Conservation (phyloP, 352 stramenopile species). For the Globisporangium yorkense region DNA sequence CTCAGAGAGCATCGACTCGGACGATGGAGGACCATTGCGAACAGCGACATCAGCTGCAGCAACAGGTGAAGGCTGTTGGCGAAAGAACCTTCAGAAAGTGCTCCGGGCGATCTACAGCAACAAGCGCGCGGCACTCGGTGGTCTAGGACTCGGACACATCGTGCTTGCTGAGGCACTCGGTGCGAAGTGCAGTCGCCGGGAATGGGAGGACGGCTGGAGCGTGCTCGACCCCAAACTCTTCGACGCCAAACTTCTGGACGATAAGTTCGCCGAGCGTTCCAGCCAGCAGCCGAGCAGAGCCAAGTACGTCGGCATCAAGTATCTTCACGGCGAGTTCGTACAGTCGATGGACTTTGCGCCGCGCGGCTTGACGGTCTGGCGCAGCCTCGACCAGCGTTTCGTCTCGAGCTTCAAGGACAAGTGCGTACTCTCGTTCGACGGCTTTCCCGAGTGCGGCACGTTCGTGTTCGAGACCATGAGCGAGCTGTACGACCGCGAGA, state of each 20-base stretch:
- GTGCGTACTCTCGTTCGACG: constrained; percentile 16
- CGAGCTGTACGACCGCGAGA: constrained; percentile 18
- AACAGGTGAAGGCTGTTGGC: constrained; percentile 1
- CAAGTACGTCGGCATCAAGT: constrained; percentile 20
- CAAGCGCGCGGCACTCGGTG: constrained; percentile 17
- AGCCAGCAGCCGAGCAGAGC: not conserved
- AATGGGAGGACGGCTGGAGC: constrained; percentile 24
- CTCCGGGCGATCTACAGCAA: constrained; percentile 21
- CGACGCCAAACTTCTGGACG: not conserved
- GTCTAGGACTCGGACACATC: constrained; percentile 29
- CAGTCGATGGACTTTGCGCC: constrained; percentile 16
- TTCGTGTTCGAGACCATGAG: constrained; percentile 23
- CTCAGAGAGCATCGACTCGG: constrained; percentile 7
- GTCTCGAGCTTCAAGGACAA: constrained; percentile 17
- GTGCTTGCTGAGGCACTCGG: constrained; percentile 17
- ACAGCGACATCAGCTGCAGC: not conserved
- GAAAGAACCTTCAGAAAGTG: constrained; percentile 21
- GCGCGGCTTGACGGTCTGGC: constrained; percentile 10
- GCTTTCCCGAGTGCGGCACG: constrained; percentile 20
- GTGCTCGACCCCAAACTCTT: constrained; percentile 15
- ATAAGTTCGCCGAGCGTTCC: not conserved
- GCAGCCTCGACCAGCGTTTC: constrained; percentile 14
- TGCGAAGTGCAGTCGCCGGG: constrained; percentile 5
- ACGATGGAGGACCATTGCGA: not conserved
- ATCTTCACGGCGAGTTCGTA: constrained; percentile 19